Percentiles rank a stretch among this genome's conserved stretches.
phyloP scores from a whole-genome alignment of 116 monocot genomes.

The Trichopus zeylanicus region DNA sequence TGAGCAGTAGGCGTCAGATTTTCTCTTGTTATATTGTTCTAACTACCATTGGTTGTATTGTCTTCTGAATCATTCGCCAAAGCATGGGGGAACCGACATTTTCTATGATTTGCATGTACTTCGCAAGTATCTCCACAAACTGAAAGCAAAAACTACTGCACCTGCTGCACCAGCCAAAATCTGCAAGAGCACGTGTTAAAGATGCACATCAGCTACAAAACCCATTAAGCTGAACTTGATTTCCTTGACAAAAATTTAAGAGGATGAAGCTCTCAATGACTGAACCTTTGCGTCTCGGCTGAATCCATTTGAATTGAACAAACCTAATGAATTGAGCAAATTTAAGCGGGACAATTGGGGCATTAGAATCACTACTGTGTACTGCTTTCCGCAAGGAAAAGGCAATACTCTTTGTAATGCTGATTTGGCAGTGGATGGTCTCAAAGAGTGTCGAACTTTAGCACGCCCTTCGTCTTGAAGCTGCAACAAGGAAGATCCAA shows the following conservation, averaged over 20 bases:
- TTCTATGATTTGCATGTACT: conserved; percentile 32
- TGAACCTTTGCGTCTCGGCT: conserved; percentile 65
- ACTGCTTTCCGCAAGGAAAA: conserved; percentile 80
- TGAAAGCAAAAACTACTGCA: conserved; percentile 39
- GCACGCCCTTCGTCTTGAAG: conserved; percentile 82
- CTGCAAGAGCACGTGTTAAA: conserved; percentile 19
- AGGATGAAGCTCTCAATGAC: neutral
- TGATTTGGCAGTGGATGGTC: conserved; percentile 34
- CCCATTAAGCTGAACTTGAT: too few relatives aligned
- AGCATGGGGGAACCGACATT: neutral
- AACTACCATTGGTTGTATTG: neutral
- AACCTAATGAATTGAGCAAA: conserved; percentile 36
- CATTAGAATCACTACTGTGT: conserved; percentile 87
- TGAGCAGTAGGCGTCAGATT: too few relatives aligned
- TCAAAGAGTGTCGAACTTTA: conserved; percentile 63
- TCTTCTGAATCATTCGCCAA: neutral
- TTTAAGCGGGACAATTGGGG: conserved; percentile 50
- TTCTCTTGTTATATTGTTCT: neutral
- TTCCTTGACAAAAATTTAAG: too few relatives aligned
- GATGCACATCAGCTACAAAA: neutral
- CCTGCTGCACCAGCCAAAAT: conserved; percentile 66
- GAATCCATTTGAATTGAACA: conserved; percentile 20
- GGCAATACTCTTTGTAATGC: conserved; percentile 81
- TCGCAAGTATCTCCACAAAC: conserved; percentile 66
- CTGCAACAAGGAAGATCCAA: conserved; percentile 15